These are phyloP conservation scores for Fusarium buxicola DNA, from an alignment of 2,329 filamentous ascomycete species.

Conservation along the genomic window DNA sequence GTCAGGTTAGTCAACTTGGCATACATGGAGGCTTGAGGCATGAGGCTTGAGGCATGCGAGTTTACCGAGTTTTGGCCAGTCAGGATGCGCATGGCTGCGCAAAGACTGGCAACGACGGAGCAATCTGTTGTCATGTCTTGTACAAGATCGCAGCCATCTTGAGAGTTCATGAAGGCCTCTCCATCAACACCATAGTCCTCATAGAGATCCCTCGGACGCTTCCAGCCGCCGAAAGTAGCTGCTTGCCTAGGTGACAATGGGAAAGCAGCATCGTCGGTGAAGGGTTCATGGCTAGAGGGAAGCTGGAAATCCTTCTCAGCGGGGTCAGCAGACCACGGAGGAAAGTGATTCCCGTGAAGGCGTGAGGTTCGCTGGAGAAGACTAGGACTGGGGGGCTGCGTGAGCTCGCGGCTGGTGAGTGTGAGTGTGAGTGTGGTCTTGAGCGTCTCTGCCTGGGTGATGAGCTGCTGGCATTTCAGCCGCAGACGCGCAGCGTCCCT, in stretches of 20 bases:
- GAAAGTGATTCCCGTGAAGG: constrained; percentile 85
- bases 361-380: constrained; percentile 82
- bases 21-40: not conserved
- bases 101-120: constrained; percentile 95
- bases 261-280: constrained; percentile 74
- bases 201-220: constrained; percentile 74
- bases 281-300: constrained; percentile 62
- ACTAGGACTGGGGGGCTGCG: constrained; percentile 5
- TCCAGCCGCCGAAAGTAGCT: constrained; percentile 86
- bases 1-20: constrained; percentile 7
- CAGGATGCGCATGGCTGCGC: constrained; percentile 78
- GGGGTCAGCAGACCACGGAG: constrained; percentile 81
- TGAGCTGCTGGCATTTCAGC: constrained; percentile 74
- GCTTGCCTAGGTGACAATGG: constrained; percentile 80
- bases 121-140: constrained; percentile 97
- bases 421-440: constrained; percentile 60
- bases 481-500: constrained; percentile 75
- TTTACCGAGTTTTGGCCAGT: constrained; percentile 76
- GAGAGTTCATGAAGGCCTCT: constrained; percentile 65
- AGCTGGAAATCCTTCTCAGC: constrained; percentile 70
- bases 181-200: constrained; percentile 46
- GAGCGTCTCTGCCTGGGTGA: constrained; percentile 79
- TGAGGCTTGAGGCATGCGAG: not conserved
- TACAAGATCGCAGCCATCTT: constrained; percentile 79
- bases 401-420: not conserved